Evolutionary conservation across 192 early-diverging fungal genomes (phyloP), one percentile per base, ranked within the genome.

Genomic region (Coemansia sp.): DNA sequence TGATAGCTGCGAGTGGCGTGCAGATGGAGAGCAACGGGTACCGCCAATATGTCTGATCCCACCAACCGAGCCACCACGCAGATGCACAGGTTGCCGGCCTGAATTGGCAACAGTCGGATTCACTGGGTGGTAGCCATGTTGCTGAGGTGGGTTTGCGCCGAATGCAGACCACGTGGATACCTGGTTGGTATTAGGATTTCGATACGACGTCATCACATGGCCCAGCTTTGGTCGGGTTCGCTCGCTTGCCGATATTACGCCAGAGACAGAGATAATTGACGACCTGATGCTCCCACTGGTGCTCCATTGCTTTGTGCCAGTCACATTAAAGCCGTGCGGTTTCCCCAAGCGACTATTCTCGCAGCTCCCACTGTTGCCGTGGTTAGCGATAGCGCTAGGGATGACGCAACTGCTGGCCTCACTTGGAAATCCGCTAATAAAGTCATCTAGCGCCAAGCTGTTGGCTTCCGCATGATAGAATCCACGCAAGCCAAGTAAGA

Each of bases 151-250:
- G 13, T 55, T 16, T 0, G 62, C 34, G 53, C 62, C 40, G 14
- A 67, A 42, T 21, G 73, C 78, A 11, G 78, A 72, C 78, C 73
- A 81, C 3, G 73, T 71, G 2, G 55, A 48, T 14, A 80, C 69
- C n/a, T 69, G 72, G 59, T 62, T 70, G 14, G 69, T 68, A 1
- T 28, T 38, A 0, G 78, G 73, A 8, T 81, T 58, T 1, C 71
- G 43, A 34, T 69, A 75, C 20, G 78, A 75, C 9, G 63, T 63
- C 78, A 81, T 81, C 0, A 81, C 70, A 2, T 63, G 60, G 46
- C 62, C 78, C 36, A 81, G 62, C 59, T 57, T 55, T 31, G 78
- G 78, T 34, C 69, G 37, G 34, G 69, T 48, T 35, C 69, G 66
- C 31, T 72, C 73, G 50, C 42, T 68, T 2, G 56, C 59, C 2